A percentile compares a stretch with the other conserved stretches of the same genome.
Evolutionary conservation across 805 yeast genomes (phyloP).

Genomic region (Metschnikowia reukaufii): DNA sequence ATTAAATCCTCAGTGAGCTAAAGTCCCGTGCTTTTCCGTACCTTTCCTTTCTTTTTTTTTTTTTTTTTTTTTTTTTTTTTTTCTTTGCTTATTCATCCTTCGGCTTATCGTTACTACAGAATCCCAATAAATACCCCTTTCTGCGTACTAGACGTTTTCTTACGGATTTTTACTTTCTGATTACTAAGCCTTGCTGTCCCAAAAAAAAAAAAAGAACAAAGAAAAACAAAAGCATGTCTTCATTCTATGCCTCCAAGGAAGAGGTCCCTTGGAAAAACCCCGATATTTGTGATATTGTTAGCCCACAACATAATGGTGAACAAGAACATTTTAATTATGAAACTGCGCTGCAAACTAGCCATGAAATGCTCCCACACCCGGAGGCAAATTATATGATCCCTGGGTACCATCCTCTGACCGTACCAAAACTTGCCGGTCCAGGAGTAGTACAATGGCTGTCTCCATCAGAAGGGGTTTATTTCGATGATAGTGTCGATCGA

Average conservation of each 20-base stretch:
- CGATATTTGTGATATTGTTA: conserved; percentile 11
- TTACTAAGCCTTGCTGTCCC: too few species aligned
- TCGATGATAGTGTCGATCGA: not conserved
- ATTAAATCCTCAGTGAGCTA: too few species aligned
- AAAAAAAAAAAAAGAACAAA: too few species aligned
- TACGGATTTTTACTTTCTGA: too few species aligned
- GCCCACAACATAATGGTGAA: not conserved
- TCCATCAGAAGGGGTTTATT: conserved; percentile 3
- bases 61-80: too few species aligned
- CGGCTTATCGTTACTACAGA: too few species aligned
- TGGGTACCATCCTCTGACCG: conserved; percentile 2
- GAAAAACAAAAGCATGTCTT: conserved; percentile 8
- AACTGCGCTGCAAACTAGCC: not conserved
- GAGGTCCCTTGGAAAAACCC: conserved; percentile 1
- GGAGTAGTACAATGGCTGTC: conserved; percentile 9
- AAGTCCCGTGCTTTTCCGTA: too few species aligned
- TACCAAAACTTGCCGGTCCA: not conserved
- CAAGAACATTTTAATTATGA: not conserved
- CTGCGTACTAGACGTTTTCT: too few species aligned
- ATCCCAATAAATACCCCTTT: too few species aligned
- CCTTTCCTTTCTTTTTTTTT: too few species aligned
- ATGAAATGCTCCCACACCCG: not conserved
- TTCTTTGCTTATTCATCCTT: too few species aligned
- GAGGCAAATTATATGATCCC: conserved; percentile 5
- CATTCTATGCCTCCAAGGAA: not conserved